Conservation (phyloP, 495 filamentous ascomycete species). For the Xylaria intraflava region DNA sequence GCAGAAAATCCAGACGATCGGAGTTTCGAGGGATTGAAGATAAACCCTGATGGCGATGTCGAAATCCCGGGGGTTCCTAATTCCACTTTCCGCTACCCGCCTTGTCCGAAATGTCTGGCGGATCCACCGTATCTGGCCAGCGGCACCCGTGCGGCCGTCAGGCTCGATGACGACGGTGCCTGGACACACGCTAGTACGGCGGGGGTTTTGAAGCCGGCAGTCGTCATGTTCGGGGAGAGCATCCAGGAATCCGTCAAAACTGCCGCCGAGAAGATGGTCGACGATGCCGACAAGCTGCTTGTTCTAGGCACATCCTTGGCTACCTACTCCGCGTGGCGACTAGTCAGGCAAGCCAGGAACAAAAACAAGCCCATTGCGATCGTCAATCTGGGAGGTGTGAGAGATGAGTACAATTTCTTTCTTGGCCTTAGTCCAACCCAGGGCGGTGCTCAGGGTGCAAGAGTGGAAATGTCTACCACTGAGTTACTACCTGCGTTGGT, state of each 20-base stretch:
- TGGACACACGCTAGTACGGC: conserved; percentile 62
- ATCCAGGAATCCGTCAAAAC: conserved; percentile 60
- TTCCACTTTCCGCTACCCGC: conserved; percentile 81
- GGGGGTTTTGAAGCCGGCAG: conserved; percentile 82
- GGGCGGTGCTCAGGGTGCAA: conserved; percentile 40
- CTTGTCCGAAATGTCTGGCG: conserved; percentile 74
- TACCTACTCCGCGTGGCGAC: conserved; percentile 88
- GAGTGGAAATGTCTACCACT: conserved; percentile 50
- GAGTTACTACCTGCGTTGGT: conserved; percentile 49
- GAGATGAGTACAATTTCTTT: conserved; percentile 70
- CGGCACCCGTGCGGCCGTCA: conserved; percentile 51
- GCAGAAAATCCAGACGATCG: conserved; percentile 71
- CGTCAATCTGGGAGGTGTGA: conserved; percentile 74
- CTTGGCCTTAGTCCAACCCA: conserved; percentile 41
- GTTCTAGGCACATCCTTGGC: conserved; percentile 85
- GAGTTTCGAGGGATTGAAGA: conserved; percentile 60
- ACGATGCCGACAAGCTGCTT: conserved; percentile 65
- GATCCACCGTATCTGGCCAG: conserved; percentile 56
- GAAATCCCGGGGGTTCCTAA: conserved; percentile 86
- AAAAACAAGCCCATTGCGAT: conserved; percentile 78
- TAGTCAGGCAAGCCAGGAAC: conserved; percentile 77
- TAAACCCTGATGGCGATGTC: conserved; percentile 92
- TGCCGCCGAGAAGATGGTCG: conserved; percentile 73
- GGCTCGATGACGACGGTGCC: conserved; percentile 75
- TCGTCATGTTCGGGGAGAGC: conserved; percentile 93